phyloP scores from a whole-genome alignment of 345 rosid genomes.

The Sonneratia caseolaris region DNA sequence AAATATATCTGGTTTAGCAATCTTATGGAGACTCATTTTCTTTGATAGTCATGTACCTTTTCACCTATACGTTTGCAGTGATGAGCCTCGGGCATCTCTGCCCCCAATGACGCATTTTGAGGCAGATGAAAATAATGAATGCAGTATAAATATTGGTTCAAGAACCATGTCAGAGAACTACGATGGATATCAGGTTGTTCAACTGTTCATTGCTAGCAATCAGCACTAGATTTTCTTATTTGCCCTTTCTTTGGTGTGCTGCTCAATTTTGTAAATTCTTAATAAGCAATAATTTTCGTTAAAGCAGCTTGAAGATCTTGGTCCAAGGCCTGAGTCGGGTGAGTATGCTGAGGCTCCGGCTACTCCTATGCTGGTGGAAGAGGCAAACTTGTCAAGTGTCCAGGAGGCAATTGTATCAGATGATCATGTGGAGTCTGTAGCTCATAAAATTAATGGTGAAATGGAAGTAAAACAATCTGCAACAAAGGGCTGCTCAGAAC shows the following conservation, averaged over 20 bases:
- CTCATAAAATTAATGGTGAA: constrained; percentile 25
- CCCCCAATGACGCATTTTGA: constrained; percentile 24
- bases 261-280: background rate
- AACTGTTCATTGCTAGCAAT: background rate
- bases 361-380: constrained; percentile 82
- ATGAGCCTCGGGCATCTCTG: constrained; percentile 33
- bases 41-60: background rate
- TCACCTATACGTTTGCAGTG: constrained; percentile 27
- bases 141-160: constrained; percentile 13
- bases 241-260: background rate
- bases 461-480: constrained; percentile 17
- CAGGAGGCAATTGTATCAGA: constrained; percentile 54
- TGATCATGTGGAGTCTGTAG: constrained; percentile 63
- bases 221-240: background rate
- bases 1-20: background rate
- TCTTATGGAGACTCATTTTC: background rate
- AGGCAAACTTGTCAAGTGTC: constrained; percentile 51
- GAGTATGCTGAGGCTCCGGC: constrained; percentile 91
- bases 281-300: constrained; percentile 12
- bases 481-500: background rate
- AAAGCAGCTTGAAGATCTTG: constrained; percentile 40
- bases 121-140: constrained; percentile 20
- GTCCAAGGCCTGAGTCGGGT: constrained; percentile 31
- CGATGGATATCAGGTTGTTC: constrained; percentile 46
- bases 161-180: constrained; percentile 35